Evolutionary conservation across 352 stramenopile species (phyloP).

Genomic region (Globisporangium paddicum): DNA sequence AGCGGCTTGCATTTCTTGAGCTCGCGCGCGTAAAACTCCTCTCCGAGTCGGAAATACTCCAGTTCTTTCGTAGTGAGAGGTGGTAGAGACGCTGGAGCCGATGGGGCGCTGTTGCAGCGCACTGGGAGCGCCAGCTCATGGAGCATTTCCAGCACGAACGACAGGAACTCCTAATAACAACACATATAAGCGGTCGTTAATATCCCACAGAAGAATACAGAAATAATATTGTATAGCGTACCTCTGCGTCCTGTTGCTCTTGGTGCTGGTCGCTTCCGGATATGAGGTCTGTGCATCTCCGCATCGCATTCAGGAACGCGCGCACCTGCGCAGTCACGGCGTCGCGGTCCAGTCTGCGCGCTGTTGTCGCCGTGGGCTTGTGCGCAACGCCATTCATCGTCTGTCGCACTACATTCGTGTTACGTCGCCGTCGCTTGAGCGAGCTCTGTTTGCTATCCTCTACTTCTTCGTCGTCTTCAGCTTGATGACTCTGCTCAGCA

Average conservation of each 20-base stretch:
- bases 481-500: constrained; percentile 1
- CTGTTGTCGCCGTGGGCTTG: background rate
- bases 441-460: background rate
- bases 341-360: background rate
- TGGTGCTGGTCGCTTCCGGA: constrained; percentile 25
- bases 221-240: background rate
- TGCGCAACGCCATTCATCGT: background rate
- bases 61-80: constrained; percentile 4
- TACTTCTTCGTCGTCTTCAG: background rate
- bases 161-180: constrained; percentile 49
- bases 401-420: no score
- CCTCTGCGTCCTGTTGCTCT: constrained; percentile 80
- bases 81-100: background rate
- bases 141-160: constrained; percentile 62
- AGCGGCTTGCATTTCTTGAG: constrained; percentile 27
- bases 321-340: constrained; percentile 17
- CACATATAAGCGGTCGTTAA: background rate
- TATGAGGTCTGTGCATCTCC: constrained; percentile 50
- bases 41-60: constrained; percentile 19
- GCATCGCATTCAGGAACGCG: constrained; percentile 26
- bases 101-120: background rate
- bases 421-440: background rate
- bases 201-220: background rate
- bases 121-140: constrained; percentile 43
- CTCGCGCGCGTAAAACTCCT: constrained; percentile 19